These are phyloP conservation scores for Vanilla planifolia DNA, from an alignment of 106 monocot genomes.

Conservation along the genomic window DNA sequence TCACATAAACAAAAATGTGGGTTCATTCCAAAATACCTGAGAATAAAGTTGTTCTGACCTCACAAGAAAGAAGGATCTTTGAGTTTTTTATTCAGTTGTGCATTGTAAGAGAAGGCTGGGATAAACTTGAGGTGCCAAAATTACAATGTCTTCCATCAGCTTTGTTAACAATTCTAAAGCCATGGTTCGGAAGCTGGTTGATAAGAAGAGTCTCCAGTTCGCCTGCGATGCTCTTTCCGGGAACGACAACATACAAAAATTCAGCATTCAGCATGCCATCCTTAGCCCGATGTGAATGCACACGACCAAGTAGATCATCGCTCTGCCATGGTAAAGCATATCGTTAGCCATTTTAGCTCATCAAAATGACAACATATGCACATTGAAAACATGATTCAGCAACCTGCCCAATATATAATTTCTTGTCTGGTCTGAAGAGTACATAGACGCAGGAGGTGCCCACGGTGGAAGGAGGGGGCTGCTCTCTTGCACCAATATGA, in stretches of 20 bases:
- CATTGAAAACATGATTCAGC: background rate
- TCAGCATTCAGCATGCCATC: conserved; percentile 55
- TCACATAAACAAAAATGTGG: too few species aligned
- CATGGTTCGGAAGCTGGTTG: conserved; percentile 73
- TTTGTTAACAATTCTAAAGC: conserved; percentile 58
- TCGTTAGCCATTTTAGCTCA: background rate
- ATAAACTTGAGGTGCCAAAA: conserved; percentile 63
- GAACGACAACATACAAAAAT: conserved; percentile 62
- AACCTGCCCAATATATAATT: conserved; percentile 94
- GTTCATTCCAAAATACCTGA: too few species aligned
- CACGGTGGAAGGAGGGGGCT: conserved; percentile 86
- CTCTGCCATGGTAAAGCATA: conserved; percentile 42
- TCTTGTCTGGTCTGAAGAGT: conserved; percentile 69
- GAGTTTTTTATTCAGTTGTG: conserved; percentile 20
- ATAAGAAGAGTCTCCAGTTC: conserved; percentile 94
- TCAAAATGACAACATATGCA: background rate
- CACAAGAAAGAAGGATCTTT: too few species aligned
- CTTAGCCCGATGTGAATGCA: conserved; percentile 66
- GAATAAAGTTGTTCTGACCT: too few species aligned
- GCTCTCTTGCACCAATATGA: conserved; percentile 62
- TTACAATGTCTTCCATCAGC: conserved; percentile 91
- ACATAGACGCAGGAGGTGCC: conserved; percentile 80
- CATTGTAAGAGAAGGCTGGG: conserved; percentile 24
- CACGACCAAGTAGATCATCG: conserved; percentile 79
- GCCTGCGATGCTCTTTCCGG: conserved; percentile 91